phyloP scores from a whole-genome alignment of 1,284 basidiomycete genomes.

The Moesziomyces parantarcticus region DNA sequence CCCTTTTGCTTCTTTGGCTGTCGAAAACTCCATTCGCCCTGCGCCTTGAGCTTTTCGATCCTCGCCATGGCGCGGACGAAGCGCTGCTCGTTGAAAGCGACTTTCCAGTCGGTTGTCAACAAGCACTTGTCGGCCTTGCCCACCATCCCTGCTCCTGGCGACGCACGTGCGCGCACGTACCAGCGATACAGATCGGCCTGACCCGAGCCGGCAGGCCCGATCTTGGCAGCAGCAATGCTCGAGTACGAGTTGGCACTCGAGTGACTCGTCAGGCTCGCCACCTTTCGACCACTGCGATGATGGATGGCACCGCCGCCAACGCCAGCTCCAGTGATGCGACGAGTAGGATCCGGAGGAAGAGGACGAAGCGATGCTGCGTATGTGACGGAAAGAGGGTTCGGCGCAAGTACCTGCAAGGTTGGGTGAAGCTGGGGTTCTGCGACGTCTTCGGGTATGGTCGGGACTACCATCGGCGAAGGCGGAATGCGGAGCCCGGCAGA shows the following conservation, averaged over 20 bases:
- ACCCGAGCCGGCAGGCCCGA: slow-evolving; percentile 55
- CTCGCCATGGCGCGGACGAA: slow-evolving; percentile 80
- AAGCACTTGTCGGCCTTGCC: slow-evolving; percentile 67
- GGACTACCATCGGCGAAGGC: slow-evolving; percentile 35
- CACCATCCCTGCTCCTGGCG: slow-evolving; percentile 63
- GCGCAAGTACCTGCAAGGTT: slow-evolving; percentile 58
- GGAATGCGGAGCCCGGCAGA: slow-evolving; percentile 30
- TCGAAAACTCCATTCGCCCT: slow-evolving; percentile 87
- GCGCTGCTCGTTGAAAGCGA: slow-evolving; percentile 65
- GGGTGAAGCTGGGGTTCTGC: slow-evolving; percentile 51
- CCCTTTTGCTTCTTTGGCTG: slow-evolving; percentile 94
- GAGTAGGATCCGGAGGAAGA: slow-evolving; percentile 62
- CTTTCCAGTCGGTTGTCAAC: slow-evolving; percentile 65
- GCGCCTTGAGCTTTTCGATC: slow-evolving; percentile 84
- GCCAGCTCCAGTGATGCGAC: slow-evolving; percentile 62
- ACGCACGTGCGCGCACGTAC: slow-evolving; percentile 62
- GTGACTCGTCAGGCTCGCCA: slow-evolving; percentile 19
- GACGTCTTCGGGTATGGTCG: slow-evolving; percentile 24
- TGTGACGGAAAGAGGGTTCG: slow-evolving; percentile 64
- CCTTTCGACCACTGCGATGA: slow-evolving; percentile 55
- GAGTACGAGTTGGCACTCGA: slow-evolving; percentile 41
- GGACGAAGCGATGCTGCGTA: slow-evolving; percentile 66
- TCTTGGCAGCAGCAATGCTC: slow-evolving; percentile 37
- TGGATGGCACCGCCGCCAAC: slow-evolving; percentile 63
- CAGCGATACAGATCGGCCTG: slow-evolving; percentile 61